Percentiles rank a stretch among this genome's conserved stretches.
These are phyloP conservation scores for apple (Malus domestica) DNA, from an alignment of 306 rosid species.

Conservation along the genomic window ASM211411v1 NC_041802.1:32481001-32481500, in stretches of 20 bases:
- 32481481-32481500: background rate
- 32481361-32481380: background rate
- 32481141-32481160: background rate
- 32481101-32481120: background rate
- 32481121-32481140: background rate
- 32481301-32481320: background rate
- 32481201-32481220: background rate
- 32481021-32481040: background rate
- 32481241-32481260: background rate
- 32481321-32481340: background rate
- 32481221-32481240: background rate
- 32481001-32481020: background rate
- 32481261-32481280: too few species aligned
- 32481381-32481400: background rate
- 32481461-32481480: slow-evolving; percentile 1
- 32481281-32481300: background rate
- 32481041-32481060: background rate
- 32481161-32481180: background rate
- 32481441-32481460: background rate
- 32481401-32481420: too few species aligned
- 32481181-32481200: background rate
- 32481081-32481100: background rate
- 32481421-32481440: too few species aligned
- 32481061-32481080: background rate
- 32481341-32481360: background rate